Base-by-base conservation (phyloP, 352 stramenopile species). In the Phytophthora pluvialis region DNA sequence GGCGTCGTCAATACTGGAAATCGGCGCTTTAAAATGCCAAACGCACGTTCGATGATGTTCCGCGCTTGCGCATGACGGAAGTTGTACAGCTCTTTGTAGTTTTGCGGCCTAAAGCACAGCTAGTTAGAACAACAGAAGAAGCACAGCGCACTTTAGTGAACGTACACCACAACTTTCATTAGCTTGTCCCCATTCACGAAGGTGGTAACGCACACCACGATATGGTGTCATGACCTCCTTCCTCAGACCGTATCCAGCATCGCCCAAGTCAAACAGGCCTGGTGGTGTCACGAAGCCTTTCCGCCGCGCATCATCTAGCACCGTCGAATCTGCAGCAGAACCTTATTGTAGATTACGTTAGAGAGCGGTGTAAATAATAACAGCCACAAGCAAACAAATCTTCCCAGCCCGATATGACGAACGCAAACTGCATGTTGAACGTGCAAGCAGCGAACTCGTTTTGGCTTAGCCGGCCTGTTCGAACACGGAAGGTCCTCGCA, bases 51-150 rank as follows among this genome's bases (percentile, higher is more conserved):
- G 32, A 70, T 66, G 6, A 64, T 31, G 32, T 70, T 70, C 3
- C 53, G 51, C 8, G 61, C 52, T 45, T 67, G 60, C 2, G 54
- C 54, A 29, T 74, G 60, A 12, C 49, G 36, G 13, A 67, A 26
- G 18, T 74, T 74, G 33, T 67, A 74, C 3, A 64, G 35, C 3
- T 74, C 43, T 31, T 70, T 70, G 29, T 64, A 58, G 33, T 67
- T 64, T 39, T 60, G 48, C 28, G 66, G 60, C 4, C 48, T 62
- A 31, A n/a, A 45, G 11, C 50, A 16, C 36, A 42, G 13, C 28
- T 15, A 51, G 12, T 39, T 26, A 12, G 13, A 38, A 42, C 5
- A 4, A n/a, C n/a, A n/a, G n/a, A n/a, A n/a, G n/a, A n/a, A n/a
- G n/a, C n/a, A n/a, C n/a, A n/a, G n/a, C n/a, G n/a, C n/a, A n/a